phyloP scores from a whole-genome alignment of 495 filamentous ascomycete genomes.

The Talaromyces proteolyticus region DNA sequence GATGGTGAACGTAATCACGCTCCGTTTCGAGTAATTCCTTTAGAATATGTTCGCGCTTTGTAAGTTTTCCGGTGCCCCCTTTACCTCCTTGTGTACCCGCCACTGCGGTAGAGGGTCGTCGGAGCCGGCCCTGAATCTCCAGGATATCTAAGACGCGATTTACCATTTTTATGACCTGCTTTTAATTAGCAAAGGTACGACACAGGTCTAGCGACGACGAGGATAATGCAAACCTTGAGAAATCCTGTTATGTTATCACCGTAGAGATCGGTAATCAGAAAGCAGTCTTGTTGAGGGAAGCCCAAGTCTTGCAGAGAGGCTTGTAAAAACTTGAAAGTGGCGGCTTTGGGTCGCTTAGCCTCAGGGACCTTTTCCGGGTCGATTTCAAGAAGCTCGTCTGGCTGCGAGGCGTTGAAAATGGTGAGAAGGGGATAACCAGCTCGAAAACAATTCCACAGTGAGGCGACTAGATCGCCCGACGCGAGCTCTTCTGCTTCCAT shows the following conservation, averaged over 20 bases:
- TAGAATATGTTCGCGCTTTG: conserved; percentile 80
- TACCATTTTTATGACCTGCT: conserved; percentile 65
- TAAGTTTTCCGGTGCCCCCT: conserved; percentile 46
- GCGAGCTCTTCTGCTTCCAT: conserved; percentile 56
- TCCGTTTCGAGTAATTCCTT: conserved; percentile 90
- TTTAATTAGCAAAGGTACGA: not conserved
- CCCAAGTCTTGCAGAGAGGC: conserved; percentile 66
- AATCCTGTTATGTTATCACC: conserved; percentile 95
- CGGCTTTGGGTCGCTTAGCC: conserved; percentile 61
- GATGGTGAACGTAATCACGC: conserved; percentile 96
- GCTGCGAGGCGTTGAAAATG: conserved; percentile 81
- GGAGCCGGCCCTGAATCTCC: conserved; percentile 64
- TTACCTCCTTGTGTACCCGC: conserved; percentile 34
- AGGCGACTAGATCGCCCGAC: conserved; percentile 74
- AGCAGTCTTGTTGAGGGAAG: conserved; percentile 75
- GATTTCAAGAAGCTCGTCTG: conserved; percentile 55
- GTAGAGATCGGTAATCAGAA: conserved; percentile 86
- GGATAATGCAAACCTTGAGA: conserved; percentile 64
- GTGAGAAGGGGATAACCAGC: conserved; percentile 79
- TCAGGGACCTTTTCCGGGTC: conserved; percentile 53
- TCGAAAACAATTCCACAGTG: conserved; percentile 83
- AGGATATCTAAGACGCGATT: conserved; percentile 87
- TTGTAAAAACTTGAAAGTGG: conserved; percentile 66
- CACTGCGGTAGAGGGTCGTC: conserved; percentile 39
- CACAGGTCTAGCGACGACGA: not conserved